These are phyloP conservation scores for Musa troglodytarum DNA, from an alignment of 176 grass and related monocot genomes.

Conservation along the genomic window DNA sequence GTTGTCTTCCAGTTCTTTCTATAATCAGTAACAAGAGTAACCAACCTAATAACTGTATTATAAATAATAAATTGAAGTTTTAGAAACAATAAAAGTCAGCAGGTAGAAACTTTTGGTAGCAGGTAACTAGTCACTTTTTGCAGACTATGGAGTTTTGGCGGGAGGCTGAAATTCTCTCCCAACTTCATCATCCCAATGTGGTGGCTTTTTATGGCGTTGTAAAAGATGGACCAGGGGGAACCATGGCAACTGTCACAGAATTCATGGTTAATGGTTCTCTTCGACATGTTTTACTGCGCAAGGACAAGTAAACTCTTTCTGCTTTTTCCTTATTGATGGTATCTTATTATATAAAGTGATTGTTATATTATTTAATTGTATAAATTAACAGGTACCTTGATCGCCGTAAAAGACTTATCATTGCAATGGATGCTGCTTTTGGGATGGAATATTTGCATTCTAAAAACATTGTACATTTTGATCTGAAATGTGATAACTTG, in stretches of 20 bases:
- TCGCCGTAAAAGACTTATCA: conserved; percentile 81
- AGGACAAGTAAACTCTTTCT: conserved; percentile 66
- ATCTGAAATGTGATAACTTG: conserved; percentile 91
- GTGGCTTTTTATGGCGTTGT: conserved; percentile 95
- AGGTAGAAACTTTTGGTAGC: not conserved
- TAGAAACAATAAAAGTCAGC: not conserved
- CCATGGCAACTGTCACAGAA: conserved; percentile 76
- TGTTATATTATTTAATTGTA: conserved; percentile 17
- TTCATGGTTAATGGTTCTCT: conserved; percentile 98
- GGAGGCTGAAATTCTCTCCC: conserved; percentile 93
- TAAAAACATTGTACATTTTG: conserved; percentile 91
- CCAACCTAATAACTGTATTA: not conserved
- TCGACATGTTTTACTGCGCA: conserved; percentile 80
- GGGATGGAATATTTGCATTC: conserved; percentile 93
- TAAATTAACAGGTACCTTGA: conserved; percentile 52
- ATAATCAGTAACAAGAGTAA: not conserved
- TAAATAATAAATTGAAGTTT: not conserved
- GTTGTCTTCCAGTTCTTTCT: not conserved
- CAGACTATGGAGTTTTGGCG: conserved; percentile 92
- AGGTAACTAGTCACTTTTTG: not conserved
- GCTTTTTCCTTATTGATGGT: not conserved
- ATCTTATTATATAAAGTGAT: not conserved
- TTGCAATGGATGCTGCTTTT: conserved; percentile 92
- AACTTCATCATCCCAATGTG: conserved; percentile 91
- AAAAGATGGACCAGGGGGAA: conserved; percentile 75